A percentile compares a stretch with the other conserved stretches of the same genome.
These are phyloP conservation scores for Aaosphaeria arxii DNA, from an alignment of 2,329 filamentous ascomycete genomes.

Conservation along the genomic window DNA sequence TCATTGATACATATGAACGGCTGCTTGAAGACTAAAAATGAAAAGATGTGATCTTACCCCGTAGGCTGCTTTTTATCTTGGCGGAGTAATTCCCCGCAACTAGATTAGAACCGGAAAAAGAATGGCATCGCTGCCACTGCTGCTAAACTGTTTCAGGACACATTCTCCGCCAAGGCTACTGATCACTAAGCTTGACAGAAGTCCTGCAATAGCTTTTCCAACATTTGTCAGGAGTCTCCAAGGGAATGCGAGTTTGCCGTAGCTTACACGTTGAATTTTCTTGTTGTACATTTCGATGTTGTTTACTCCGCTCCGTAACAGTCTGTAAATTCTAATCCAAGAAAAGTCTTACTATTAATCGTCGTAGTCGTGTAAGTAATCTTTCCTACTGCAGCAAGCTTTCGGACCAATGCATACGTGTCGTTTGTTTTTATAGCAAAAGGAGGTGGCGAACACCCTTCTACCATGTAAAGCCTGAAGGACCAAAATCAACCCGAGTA, in stretches of 20 bases:
- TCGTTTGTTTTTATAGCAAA: no score
- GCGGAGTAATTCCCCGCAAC: neutral
- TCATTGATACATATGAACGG: no score
- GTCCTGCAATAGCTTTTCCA: neutral
- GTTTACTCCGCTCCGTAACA: constrained; percentile 6
- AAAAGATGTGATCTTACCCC: no score
- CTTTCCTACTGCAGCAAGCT: constrained; percentile 2
- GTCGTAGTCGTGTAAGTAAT: constrained; percentile 7
- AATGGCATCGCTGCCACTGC: no score
- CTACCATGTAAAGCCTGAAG: neutral
- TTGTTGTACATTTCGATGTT: constrained; percentile 6
- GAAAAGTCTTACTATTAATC: constrained; percentile 6
- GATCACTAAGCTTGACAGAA: no score
- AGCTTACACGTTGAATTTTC: constrained; percentile 5
- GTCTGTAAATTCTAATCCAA: constrained; percentile 9
- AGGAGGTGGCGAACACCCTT: no score
- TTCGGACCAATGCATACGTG: constrained; percentile 6
- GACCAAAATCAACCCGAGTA: neutral
- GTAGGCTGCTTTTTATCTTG: neutral
- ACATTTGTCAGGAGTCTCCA: constrained; percentile 4
- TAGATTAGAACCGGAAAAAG: no score
- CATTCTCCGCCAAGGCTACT: neutral
- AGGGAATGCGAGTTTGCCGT: constrained; percentile 1
- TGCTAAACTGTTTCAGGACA: neutral
- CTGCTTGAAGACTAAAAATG: no score